phyloP scores from a whole-genome alignment of 139 green algal species.

The Picochlorum sp. region DNA sequence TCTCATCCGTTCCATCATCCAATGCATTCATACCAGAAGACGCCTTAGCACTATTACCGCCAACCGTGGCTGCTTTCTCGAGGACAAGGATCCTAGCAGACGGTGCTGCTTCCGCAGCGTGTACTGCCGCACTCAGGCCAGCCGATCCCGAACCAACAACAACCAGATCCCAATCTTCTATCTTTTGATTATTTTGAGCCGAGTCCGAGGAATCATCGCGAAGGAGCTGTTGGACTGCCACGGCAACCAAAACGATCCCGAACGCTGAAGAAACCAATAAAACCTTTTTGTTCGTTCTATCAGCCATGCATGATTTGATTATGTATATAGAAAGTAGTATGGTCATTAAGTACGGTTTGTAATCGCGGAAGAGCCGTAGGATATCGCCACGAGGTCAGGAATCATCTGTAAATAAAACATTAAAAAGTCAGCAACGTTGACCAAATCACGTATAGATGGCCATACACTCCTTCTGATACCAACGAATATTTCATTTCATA shows the following conservation, averaged over 20 bases:
- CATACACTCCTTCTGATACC: too few relatives aligned
- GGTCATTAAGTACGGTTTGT: too few relatives aligned
- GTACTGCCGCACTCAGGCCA: conserved; percentile 39
- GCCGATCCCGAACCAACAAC: conserved; percentile 54
- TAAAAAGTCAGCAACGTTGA: too few relatives aligned
- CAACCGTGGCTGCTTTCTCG: conserved; percentile 52
- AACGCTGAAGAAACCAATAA: neutral
- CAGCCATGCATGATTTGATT: too few relatives aligned
- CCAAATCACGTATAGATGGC: too few relatives aligned
- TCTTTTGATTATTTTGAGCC: too few relatives aligned
- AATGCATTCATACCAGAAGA: conserved; percentile 67
- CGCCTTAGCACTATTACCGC: conserved; percentile 66
- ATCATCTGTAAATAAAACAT: too few relatives aligned
- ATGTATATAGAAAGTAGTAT: too few relatives aligned
- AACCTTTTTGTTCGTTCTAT: too few relatives aligned
- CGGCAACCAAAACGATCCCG: neutral
- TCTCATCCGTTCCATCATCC: conserved; percentile 5
- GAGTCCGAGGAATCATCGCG: too few relatives aligned
- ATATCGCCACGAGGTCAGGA: too few relatives aligned
- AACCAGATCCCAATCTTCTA: conserved; percentile 16
- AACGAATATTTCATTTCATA: neutral
- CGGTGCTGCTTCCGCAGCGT: conserved; percentile 3
- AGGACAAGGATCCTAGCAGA: conserved; percentile 41
- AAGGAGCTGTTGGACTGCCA: neutral
- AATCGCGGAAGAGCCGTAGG: too few relatives aligned